phyloP scores from a whole-genome alignment of 257 asterid species.

The Capsicum pubescens region DNA sequence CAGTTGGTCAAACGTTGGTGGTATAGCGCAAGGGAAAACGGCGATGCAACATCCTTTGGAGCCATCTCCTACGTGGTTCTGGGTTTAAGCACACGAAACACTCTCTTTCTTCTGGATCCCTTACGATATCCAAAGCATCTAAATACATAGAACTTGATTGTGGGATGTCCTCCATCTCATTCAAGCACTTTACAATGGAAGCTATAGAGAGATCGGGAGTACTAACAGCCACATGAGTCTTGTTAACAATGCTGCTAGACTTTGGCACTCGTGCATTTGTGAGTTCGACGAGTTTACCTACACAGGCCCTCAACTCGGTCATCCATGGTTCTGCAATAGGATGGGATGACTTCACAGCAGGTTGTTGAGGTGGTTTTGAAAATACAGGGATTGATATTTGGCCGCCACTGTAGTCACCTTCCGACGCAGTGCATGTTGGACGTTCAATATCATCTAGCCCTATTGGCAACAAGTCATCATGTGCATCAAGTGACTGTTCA shows the following conservation, averaged over 20 bases:
- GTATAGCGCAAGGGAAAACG: conserved; percentile 69
- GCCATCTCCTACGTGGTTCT: conserved; percentile 94
- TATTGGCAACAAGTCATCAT: conserved; percentile 51
- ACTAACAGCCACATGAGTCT: conserved; percentile 22
- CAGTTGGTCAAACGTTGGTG: conserved; percentile 44
- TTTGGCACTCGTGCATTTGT: conserved; percentile 54
- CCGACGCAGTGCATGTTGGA: conserved; percentile 37
- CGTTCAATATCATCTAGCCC: conserved; percentile 45
- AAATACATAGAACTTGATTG: conserved; percentile 87
- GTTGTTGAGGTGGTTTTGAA: conserved; percentile 50
- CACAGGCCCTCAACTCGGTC: conserved; percentile 68
- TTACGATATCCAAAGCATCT: conserved; percentile 83
- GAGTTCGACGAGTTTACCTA: conserved; percentile 69
- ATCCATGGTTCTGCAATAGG: conserved; percentile 66
- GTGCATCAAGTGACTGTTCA: conserved; percentile 49
- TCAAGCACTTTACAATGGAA: conserved; percentile 71
- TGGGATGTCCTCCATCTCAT: conserved; percentile 79
- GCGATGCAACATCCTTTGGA: conserved; percentile 77
- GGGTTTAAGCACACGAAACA: conserved; percentile 81
- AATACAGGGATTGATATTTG: conserved; percentile 45
- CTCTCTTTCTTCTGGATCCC: conserved; percentile 79
- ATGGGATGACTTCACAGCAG: conserved; percentile 43
- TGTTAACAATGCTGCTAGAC: conserved; percentile 28
- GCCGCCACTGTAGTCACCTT: conserved; percentile 44
- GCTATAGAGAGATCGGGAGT: conserved; percentile 74